A percentile compares a stretch with the other conserved stretches of the same genome.
Conservation (phyloP, 352 stramenopile species). For the Pythium dissotocum region DNA sequence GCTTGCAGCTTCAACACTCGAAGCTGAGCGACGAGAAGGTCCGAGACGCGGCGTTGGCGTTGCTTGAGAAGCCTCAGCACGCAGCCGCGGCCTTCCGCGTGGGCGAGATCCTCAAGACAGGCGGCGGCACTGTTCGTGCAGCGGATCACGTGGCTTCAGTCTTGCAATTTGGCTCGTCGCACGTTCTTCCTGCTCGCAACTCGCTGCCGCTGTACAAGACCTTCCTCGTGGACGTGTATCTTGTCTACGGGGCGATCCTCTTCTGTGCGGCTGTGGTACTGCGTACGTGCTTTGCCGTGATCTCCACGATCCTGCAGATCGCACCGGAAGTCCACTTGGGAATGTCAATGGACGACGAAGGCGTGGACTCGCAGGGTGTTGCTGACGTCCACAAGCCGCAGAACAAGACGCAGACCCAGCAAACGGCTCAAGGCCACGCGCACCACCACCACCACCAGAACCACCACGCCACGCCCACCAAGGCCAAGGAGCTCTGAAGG, state of each 20-base stretch:
- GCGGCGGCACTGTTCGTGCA: conserved; percentile 51
- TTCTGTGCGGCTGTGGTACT: conserved; percentile 82
- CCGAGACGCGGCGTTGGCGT: conserved; percentile 32
- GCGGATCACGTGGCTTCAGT: conserved; percentile 61
- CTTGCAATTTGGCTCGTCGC: conserved; percentile 47
- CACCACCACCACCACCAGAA: conserved; percentile 17
- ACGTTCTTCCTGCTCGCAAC: conserved; percentile 56
- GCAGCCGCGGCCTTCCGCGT: conserved; percentile 41
- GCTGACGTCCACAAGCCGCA: conserved; percentile 20
- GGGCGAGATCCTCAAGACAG: conserved; percentile 61
- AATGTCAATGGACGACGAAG: conserved; percentile 27
- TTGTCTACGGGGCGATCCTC: conserved; percentile 84
- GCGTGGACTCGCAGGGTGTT: background rate
- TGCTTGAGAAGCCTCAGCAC: conserved; percentile 48
- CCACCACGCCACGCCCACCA: conserved; percentile 8
- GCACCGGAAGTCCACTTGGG: conserved; percentile 30
- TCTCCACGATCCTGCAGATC: conserved; percentile 67
- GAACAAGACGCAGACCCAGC: background rate
- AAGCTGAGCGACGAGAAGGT: conserved; percentile 42
- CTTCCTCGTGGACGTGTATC: conserved; percentile 84
- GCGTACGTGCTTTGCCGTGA: conserved; percentile 69
- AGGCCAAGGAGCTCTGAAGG: conserved; percentile 22
- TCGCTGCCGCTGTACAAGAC: conserved; percentile 80
- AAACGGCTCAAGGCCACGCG: background rate
- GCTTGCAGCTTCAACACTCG: conserved; percentile 37